These are phyloP conservation scores for Solanum clarkiae DNA, from an alignment of 257 asterid species.

Conservation along the genomic window DNA sequence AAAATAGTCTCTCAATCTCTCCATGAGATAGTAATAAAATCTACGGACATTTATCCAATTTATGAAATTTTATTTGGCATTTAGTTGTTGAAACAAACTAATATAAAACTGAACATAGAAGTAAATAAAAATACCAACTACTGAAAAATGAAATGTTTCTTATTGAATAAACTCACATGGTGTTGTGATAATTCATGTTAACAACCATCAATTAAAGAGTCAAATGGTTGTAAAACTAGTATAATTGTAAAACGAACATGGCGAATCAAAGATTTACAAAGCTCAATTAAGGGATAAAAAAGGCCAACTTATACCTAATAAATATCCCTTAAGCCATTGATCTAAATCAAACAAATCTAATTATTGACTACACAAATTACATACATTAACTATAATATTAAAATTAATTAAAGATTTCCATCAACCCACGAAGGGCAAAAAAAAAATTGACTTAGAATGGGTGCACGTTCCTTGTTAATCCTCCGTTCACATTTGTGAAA, in stretches of 20 bases:
- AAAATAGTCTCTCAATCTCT: too few relatives aligned
- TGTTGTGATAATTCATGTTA: not conserved
- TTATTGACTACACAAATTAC: not conserved
- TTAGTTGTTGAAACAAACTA: not conserved
- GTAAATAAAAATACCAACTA: not conserved
- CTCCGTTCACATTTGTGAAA: conserved; percentile 71
- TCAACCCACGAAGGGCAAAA: not conserved
- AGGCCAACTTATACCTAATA: not conserved
- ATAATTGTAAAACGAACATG: not conserved
- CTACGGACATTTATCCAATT: too few relatives aligned
- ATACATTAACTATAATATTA: not conserved
- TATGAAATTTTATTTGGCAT: too few relatives aligned
- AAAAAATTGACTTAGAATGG: conserved; percentile 30
- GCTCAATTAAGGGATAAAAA: not conserved
- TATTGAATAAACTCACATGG: not conserved
- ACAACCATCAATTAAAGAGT: not conserved
- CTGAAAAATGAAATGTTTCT: not conserved
- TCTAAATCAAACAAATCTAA: not conserved
- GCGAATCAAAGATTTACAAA: not conserved
- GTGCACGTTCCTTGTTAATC: conserved; percentile 66
- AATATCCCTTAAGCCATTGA: not conserved
- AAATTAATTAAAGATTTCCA: not conserved
- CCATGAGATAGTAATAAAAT: too few relatives aligned
- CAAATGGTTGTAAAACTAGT: not conserved
- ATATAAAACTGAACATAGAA: not conserved